Conservation (phyloP, 2,329 filamentous ascomycete genomes). For the Orbilia quercus region DNA sequence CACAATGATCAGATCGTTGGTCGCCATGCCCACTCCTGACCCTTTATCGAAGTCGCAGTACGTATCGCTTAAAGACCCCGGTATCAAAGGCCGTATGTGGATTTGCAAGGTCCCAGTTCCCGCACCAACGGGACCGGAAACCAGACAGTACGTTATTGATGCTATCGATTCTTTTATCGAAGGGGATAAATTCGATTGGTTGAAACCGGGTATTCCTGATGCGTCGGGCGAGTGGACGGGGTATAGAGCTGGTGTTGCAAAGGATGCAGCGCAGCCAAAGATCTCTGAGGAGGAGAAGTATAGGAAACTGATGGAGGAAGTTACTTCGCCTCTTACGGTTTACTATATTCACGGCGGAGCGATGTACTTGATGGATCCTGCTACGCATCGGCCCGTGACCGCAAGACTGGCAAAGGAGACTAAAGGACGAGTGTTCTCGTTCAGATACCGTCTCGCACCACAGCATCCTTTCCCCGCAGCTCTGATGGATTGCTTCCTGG, state of each 20-base stretch:
- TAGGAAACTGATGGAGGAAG: constrained; percentile 74
- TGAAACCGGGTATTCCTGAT: constrained; percentile 68
- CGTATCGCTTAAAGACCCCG: constrained; percentile 71
- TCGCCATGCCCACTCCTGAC: constrained; percentile 64
- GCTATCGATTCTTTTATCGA: constrained; percentile 70
- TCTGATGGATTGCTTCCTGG: constrained; percentile 76
- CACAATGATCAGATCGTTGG: constrained; percentile 75
- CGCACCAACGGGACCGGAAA: constrained; percentile 68
- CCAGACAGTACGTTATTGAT: constrained; percentile 70
- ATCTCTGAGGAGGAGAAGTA: constrained; percentile 74
- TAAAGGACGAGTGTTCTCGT: constrained; percentile 74
- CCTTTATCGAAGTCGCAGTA: constrained; percentile 74
- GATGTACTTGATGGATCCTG: constrained; percentile 73
- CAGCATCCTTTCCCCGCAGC: constrained; percentile 80
- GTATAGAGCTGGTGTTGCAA: constrained; percentile 67
- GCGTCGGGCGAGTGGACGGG: constrained; percentile 82
- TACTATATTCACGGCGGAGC: constrained; percentile 36
- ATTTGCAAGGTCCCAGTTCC: constrained; percentile 76
- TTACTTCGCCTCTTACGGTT: constrained; percentile 65
- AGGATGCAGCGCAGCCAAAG: constrained; percentile 46
- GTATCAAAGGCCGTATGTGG: constrained; percentile 84
- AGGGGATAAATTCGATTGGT: constrained; percentile 59
- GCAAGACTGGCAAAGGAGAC: constrained; percentile 74
- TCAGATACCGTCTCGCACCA: constrained; percentile 79
- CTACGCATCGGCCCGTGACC: constrained; percentile 71